A percentile compares a stretch with the other conserved stretches of the same genome.
Evolutionary conservation across 208 protist species (phyloP).

Genomic region (Balamuthia mandrillaris): DNA sequence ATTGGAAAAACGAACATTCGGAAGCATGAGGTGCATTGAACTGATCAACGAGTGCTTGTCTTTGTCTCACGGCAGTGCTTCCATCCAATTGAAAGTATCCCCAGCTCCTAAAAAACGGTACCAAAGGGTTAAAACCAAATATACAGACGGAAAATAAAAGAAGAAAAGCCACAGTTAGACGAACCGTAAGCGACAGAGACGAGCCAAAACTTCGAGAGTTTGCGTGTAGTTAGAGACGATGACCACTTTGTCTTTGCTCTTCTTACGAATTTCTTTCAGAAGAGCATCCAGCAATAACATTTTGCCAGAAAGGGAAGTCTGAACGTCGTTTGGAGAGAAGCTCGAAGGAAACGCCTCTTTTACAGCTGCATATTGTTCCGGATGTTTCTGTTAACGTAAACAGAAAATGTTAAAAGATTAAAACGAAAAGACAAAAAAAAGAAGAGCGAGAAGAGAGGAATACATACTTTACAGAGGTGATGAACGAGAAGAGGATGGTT

Average conservation of each 20-base stretch:
- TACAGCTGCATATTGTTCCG: not conserved
- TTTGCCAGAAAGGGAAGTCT: constrained; percentile 47
- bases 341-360: not conserved
- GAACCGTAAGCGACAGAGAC: not conserved
- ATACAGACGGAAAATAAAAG: not conserved
- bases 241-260: constrained; percentile 63
- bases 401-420: not conserved
- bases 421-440: too few species aligned
- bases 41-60: constrained; percentile 73
- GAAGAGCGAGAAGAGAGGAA: too few species aligned
- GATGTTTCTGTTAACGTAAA: not conserved
- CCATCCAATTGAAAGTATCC: constrained; percentile 88
- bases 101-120: too few species aligned
- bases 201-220: not conserved
- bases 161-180: not conserved
- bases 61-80: constrained; percentile 72
- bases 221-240: constrained; percentile 85
- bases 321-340: not conserved
- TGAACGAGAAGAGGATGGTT: constrained; percentile 29
- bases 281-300: constrained; percentile 55
- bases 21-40: constrained; percentile 68
- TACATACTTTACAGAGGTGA: not conserved
- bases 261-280: constrained; percentile 50
- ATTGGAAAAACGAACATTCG: constrained; percentile 39
- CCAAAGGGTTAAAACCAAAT: not conserved